Conservation (phyloP, 1,284 basidiomycete genomes). For the Tilletia horrida region DNA sequence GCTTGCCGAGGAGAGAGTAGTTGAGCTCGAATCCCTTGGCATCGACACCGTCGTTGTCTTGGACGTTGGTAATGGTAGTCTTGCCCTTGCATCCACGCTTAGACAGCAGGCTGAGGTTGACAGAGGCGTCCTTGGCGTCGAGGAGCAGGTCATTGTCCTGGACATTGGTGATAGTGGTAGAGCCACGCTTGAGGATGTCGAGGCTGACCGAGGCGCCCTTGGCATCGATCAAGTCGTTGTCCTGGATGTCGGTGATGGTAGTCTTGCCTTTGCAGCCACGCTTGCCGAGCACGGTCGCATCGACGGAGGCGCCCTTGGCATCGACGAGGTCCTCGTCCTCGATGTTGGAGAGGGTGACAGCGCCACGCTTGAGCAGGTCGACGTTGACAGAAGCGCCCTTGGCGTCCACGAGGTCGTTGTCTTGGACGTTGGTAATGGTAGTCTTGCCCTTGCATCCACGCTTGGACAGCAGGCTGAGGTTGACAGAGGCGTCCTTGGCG, state of each 20-base stretch:
- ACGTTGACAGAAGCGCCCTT: conserved; percentile 1
- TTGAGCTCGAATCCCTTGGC: neutral
- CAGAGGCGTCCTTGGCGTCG: neutral
- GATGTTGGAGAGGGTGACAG: neutral
- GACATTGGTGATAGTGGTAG: neutral
- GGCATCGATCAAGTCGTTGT: conserved; percentile 4
- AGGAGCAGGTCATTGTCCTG: conserved; percentile 12
- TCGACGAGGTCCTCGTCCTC: conserved; percentile 7
- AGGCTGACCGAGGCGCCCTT: neutral
- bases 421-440: neutral
- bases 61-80: neutral
- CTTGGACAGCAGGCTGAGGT: neutral
- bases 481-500: conserved; percentile 1
- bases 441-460: neutral
- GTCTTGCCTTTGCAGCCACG: neutral
- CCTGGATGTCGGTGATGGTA: neutral
- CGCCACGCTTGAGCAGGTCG: neutral
- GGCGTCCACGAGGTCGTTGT: conserved; percentile 9
- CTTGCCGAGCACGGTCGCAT: neutral
- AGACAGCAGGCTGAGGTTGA: neutral
- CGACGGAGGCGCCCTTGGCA: neutral
- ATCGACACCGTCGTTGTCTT: conserved; percentile 8
- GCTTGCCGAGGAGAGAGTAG: neutral
- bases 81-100: neutral
- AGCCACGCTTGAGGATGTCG: conserved; percentile 3